A percentile compares a stretch with the other conserved stretches of the same genome.
Evolutionary conservation across 257 asterid species (phyloP).

Genomic region (Solanum pennellii): DNA sequence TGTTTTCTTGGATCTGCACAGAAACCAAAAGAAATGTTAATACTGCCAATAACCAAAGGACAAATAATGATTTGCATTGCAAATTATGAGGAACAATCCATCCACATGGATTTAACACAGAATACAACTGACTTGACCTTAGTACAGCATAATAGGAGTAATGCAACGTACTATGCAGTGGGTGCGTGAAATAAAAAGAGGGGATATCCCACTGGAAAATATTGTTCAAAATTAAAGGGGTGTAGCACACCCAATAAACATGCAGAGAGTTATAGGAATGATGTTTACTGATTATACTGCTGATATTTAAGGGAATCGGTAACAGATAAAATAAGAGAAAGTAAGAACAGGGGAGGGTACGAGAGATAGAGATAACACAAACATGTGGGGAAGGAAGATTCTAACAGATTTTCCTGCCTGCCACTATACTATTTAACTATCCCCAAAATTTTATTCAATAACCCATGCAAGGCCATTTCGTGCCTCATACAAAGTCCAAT

Average conservation of each 20-base stretch:
- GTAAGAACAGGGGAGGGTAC: not conserved
- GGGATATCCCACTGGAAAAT: not conserved
- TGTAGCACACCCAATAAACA: not conserved
- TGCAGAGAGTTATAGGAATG: not conserved
- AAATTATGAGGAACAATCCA: not conserved
- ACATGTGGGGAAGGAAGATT: not conserved
- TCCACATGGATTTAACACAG: not conserved
- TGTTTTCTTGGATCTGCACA: slow-evolving; percentile 64
- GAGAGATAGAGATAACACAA: not conserved
- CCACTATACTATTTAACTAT: not conserved
- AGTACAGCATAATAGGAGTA: not conserved
- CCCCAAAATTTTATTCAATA: not conserved
- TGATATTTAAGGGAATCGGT: not conserved
- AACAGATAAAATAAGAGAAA: not conserved
- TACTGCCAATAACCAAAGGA: slow-evolving; percentile 2
- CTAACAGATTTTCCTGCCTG: not conserved
- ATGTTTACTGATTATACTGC: not conserved
- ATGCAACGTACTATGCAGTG: not conserved
- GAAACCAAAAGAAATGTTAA: not conserved
- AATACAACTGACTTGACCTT: not conserved
- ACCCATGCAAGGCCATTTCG: not conserved
- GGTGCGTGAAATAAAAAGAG: not conserved
- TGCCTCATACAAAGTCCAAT: not conserved
- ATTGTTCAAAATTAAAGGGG: not conserved
- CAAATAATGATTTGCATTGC: not conserved